These are phyloP conservation scores for Plasmodium falciparum DNA, from an alignment of 169 alveolate genomes.

Conservation along the genomic window DNA sequence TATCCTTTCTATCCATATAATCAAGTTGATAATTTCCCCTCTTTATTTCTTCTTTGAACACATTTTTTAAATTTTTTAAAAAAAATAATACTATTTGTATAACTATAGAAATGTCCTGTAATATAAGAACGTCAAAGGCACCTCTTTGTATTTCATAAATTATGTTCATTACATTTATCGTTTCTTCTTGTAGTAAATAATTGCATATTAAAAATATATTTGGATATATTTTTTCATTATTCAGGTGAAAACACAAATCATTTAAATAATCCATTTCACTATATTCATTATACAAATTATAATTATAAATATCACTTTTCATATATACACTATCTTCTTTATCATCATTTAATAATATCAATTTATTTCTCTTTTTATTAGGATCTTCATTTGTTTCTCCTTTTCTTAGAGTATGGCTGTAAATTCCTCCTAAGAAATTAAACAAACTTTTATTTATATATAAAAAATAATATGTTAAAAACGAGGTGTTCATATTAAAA, in stretches of 20 bases:
- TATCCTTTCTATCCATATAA: neutral
- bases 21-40: neutral
- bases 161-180: constrained; percentile 15
- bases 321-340: constrained; percentile 52
- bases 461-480: constrained; percentile 41
- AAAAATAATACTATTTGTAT: constrained; percentile 34
- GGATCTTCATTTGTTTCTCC: neutral
- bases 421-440: constrained; percentile 20
- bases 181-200: constrained; percentile 52
- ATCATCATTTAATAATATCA: neutral
- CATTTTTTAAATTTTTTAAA: constrained; percentile 18
- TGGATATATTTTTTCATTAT: constrained; percentile 36
- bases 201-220: constrained; percentile 49
- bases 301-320: constrained; percentile 57
- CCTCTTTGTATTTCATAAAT: constrained; percentile 34
- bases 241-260: constrained; percentile 9
- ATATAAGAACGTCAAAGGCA: constrained; percentile 7
- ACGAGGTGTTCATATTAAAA: constrained; percentile 50
- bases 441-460: constrained; percentile 39
- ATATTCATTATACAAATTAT: constrained; percentile 30
- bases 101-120: constrained; percentile 34
- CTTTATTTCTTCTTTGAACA: constrained; percentile 4
- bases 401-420: constrained; percentile 2
- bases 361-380: constrained; percentile 13
- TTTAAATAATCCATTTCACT: neutral